Conservation (phyloP, 2,329 filamentous ascomycete genomes). For the Alternaria sp. region DNA sequence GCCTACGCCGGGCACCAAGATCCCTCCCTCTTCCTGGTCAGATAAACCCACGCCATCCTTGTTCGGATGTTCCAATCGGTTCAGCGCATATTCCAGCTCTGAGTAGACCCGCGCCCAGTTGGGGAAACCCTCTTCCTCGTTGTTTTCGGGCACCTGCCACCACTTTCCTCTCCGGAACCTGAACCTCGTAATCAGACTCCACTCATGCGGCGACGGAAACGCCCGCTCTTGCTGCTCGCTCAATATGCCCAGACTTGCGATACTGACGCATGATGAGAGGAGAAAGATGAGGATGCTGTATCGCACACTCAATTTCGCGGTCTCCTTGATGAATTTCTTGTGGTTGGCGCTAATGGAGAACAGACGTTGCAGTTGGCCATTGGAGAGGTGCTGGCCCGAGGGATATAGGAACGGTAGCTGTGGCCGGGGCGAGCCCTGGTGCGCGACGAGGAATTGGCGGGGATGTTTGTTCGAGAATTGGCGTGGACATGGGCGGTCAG, state of each 20-base stretch:
- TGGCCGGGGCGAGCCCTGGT: slow-evolving; percentile 58
- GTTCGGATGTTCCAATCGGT: slow-evolving; percentile 70
- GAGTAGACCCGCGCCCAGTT: slow-evolving; percentile 74
- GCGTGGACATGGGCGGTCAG: slow-evolving; percentile 47
- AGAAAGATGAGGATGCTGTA: slow-evolving; percentile 72
- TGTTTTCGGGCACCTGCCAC: slow-evolving; percentile 59
- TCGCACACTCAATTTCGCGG: slow-evolving; percentile 72
- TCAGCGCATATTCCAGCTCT: slow-evolving; percentile 65
- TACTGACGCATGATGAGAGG: slow-evolving; percentile 63
- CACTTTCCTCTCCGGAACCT: slow-evolving; percentile 64
- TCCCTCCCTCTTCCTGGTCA: slow-evolving; percentile 62
- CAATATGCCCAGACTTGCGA: slow-evolving; percentile 69
- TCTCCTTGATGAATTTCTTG: slow-evolving; percentile 71
- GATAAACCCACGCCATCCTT: slow-evolving; percentile 71
- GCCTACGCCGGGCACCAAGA: slow-evolving; percentile 41
- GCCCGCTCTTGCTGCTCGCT: slow-evolving; percentile 77
- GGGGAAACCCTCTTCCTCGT: slow-evolving; percentile 64
- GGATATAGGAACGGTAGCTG: slow-evolving; percentile 71
- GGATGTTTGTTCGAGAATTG: slow-evolving; percentile 65
- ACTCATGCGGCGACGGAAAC: slow-evolving; percentile 83
- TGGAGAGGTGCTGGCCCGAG: slow-evolving; percentile 50
- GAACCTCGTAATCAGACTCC: slow-evolving; percentile 74
- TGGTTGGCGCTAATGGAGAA: slow-evolving; percentile 74
- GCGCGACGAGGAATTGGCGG: slow-evolving; percentile 56
- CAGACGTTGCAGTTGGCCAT: slow-evolving; percentile 65